Base-by-base conservation (phyloP, 495 filamentous ascomycete species). In the Thozetella sp. region DNA sequence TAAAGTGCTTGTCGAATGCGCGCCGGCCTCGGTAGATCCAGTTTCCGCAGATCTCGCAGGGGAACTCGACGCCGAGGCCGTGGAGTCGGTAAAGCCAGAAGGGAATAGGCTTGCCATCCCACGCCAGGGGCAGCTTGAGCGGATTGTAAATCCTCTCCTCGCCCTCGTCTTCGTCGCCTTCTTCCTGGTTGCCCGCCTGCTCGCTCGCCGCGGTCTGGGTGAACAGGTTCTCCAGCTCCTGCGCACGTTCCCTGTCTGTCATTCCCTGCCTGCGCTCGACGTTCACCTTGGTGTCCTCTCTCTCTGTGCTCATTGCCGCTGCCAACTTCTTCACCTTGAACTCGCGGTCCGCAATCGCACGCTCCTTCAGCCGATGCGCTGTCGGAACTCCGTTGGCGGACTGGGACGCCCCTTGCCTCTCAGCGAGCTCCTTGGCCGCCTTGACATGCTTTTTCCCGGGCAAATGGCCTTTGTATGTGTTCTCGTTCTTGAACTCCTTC, bases 1-100 rank as follows among this genome's bases (percentile, higher is more conserved):
- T 93, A 76, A 99, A 99, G 68, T 99, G 95, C 80, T 98, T 99
- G 68, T 99, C 95, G 59, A 97, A 99, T 1, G 93, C 94, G 20
- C 95, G 85, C 45, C 95, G 85, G 19, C 95, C 95, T 86, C 96
- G 96, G 76, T 99, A 99, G 52, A 97, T 93, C 69, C 90, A 97
- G 74, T 97, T 97, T 52, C 95, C 95, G 71, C 96, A 99, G 45
- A 99, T 91, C 67, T 98, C 94, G 76, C 95, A 99, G 2, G 88
- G 83, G 63, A 97, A 97, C 66, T 99, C 95, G 34, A 97, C 93
- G 10, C 95, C 95, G 10, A 99, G 81, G 13, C 95, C 95, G 68
- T 99, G 95, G 17, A 99, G 80, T 67, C 97, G 94, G 82, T 97
- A 99, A 2, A 99, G 86, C 95, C 95, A 99, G 79, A 93, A 98